Percentiles rank a stretch among this genome's conserved stretches.
phyloP scores from a whole-genome alignment of 495 filamentous ascomycete species.

The Jackrogersella minutella region DNA sequence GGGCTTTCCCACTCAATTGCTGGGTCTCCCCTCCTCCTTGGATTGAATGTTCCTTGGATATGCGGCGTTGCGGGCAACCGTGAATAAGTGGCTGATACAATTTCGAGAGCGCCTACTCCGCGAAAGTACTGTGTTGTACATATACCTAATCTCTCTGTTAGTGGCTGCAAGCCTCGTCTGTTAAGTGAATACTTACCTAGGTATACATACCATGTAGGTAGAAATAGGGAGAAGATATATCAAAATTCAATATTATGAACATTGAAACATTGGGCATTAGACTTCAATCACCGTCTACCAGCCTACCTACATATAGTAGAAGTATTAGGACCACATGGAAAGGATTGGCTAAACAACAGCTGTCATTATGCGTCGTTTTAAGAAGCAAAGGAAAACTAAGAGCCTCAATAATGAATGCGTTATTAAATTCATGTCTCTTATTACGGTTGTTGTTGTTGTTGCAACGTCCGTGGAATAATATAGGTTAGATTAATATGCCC shows the following conservation, averaged over 20 bases:
- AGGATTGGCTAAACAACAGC: conserved; percentile 27
- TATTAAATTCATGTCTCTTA: conserved; percentile 26
- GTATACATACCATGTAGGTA: too few species aligned
- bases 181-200: neutral
- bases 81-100: conserved; percentile 14
- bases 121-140: conserved; percentile 12
- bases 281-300: too few species aligned
- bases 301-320: too few species aligned
- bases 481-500: neutral
- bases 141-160: neutral
- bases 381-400: conserved; percentile 15
- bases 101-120: neutral
- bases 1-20: too few species aligned
- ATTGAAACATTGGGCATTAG: too few species aligned
- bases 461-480: conserved; percentile 16
- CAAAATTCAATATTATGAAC: too few species aligned
- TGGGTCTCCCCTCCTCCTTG: neutral
- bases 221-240: too few species aligned
- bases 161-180: neutral
- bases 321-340: conserved; percentile 23
- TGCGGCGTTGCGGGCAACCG: conserved; percentile 18
- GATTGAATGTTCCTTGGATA: too few species aligned
- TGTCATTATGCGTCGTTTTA: conserved; percentile 21
- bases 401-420: conserved; percentile 33
- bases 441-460: conserved; percentile 22